These are phyloP conservation scores for Plasmodium vinckei DNA, from an alignment of 169 alveolate genomes.

Conservation along the genomic window DNA sequence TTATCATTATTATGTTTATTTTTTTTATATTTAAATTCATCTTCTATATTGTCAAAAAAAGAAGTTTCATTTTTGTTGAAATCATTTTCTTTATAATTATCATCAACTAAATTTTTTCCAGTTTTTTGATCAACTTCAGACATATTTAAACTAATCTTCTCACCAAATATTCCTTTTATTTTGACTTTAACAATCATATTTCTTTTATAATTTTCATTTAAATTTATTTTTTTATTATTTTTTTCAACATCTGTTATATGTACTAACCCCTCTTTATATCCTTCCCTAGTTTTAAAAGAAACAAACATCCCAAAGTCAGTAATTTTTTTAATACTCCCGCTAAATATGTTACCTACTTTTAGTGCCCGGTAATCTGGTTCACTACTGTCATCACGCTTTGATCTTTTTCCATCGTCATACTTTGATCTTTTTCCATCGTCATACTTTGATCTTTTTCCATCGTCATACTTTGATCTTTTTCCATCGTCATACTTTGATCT, in stretches of 20 bases:
- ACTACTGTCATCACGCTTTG: not conserved
- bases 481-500: not conserved
- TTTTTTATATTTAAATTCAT: constrained; percentile 27
- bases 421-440: not conserved
- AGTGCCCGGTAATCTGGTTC: not conserved
- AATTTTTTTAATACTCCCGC: constrained; percentile 79
- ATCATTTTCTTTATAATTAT: not conserved
- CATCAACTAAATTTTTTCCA: constrained; percentile 79
- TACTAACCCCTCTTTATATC: constrained; percentile 85
- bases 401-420: constrained; percentile 1
- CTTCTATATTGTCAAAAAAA: constrained; percentile 30
- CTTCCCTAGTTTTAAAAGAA: constrained; percentile 78
- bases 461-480: not conserved
- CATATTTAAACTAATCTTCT: constrained; percentile 87
- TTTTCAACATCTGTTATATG: constrained; percentile 84
- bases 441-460: not conserved
- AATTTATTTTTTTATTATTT: constrained; percentile 56
- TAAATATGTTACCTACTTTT: constrained; percentile 72
- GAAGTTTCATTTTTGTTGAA: not conserved
- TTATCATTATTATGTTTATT: constrained; percentile 6
- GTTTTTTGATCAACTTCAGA: constrained; percentile 87
- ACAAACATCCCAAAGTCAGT: constrained; percentile 88
- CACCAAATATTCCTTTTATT: constrained; percentile 63
- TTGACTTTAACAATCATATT: constrained; percentile 80
- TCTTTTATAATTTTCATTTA: constrained; percentile 38